phyloP scores from a whole-genome alignment of 306 rosid genomes.

The Prunus campanulata region DNA sequence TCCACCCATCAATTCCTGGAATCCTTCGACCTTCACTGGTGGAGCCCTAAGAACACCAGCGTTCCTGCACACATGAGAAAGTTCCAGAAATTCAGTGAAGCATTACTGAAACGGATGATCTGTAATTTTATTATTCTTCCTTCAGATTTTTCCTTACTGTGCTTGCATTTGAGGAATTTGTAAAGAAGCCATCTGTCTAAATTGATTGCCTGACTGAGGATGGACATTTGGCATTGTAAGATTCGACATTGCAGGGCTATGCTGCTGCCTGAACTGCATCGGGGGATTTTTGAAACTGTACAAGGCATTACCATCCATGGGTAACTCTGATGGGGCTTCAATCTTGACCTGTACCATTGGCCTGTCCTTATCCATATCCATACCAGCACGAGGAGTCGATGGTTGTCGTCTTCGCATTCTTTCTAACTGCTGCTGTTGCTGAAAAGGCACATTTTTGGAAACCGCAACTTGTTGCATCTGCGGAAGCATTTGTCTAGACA shows the following conservation, averaged over 20 bases:
- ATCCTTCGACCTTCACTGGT: slow-evolving; percentile 95
- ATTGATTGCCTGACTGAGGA: slow-evolving; percentile 57
- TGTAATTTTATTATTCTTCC: slow-evolving; percentile 8
- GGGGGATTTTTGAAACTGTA: slow-evolving; percentile 57
- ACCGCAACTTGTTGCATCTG: slow-evolving; percentile 71
- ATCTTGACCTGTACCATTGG: slow-evolving; percentile 87
- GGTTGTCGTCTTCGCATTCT: slow-evolving; percentile 58
- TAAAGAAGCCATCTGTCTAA: slow-evolving; percentile 61
- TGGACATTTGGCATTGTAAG: slow-evolving; percentile 64
- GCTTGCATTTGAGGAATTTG: slow-evolving; percentile 72
- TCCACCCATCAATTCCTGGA: slow-evolving; percentile 89
- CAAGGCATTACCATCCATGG: slow-evolving; percentile 57
- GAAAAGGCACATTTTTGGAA: slow-evolving; percentile 45
- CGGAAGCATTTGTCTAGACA: slow-evolving; percentile 66
- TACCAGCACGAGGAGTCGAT: slow-evolving; percentile 53
- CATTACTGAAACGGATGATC: background rate
- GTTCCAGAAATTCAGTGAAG: slow-evolving; percentile 11
- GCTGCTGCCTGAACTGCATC: slow-evolving; percentile 81
- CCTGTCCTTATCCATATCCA: slow-evolving; percentile 73
- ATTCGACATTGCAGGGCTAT: slow-evolving; percentile 63
- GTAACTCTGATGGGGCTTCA: slow-evolving; percentile 65
- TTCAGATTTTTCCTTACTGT: slow-evolving; percentile 49
- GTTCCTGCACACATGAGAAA: slow-evolving; percentile 55
- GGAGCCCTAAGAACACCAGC: slow-evolving; percentile 65
- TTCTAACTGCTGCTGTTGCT: slow-evolving; percentile 58